Evolutionary conservation across 2,329 filamentous ascomycete species (phyloP), one percentile per base, ranked within the genome.

Genomic region (Colletotrichum eremochloae): DNA sequence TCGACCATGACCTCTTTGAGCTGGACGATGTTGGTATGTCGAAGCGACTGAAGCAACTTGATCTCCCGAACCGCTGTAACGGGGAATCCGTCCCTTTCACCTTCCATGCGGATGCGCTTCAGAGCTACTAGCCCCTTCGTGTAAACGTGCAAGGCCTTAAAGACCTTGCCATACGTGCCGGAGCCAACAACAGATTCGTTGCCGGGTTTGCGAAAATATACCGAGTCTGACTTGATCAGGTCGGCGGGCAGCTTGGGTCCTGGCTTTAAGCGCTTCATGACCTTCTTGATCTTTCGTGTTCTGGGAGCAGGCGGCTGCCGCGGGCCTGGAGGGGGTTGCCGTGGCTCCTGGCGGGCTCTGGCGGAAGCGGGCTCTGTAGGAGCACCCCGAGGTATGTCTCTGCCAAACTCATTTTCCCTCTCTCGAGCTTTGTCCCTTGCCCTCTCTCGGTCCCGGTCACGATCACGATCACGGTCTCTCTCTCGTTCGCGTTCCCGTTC

Each of bases 1-100:
- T 99, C 96, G 2, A 99, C 96, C 96, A 99, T 99, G 75, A 97
- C 94, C 83, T 97, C 95, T 75, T 93, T 90, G 24, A 97, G 84
- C 52, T 91, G 91, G 69, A 97, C 94, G 63, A 97, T 91, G 77
- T 97, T 97, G 71, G 87, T 84, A 77, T 97, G 94, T 74, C 92
- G 91, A 31, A 97, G 86, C 4, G 93, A 95, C 79, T 97, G 94
- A n/a, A 97, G 86, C 33, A 97, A 86, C 80, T 97, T 97, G 84
- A 97, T 95, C 81, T 97, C 95, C 72, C 95, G 91, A 36, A 97
- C 93, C 0, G 95, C 95, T 0, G 95, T 97, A 56, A 97, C 94
- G 0, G 95, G 95, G 76, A 97, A 97, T 0, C 94, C 94, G 80
- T 97, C 95, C 69, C 93, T 88, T 84, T 97, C 95, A 57, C 94